A percentile compares a stretch with the other conserved stretches of the same genome.
Conservation (phyloP, 148 eudicot genomes). For the Heliamphora exappendiculata region DNA sequence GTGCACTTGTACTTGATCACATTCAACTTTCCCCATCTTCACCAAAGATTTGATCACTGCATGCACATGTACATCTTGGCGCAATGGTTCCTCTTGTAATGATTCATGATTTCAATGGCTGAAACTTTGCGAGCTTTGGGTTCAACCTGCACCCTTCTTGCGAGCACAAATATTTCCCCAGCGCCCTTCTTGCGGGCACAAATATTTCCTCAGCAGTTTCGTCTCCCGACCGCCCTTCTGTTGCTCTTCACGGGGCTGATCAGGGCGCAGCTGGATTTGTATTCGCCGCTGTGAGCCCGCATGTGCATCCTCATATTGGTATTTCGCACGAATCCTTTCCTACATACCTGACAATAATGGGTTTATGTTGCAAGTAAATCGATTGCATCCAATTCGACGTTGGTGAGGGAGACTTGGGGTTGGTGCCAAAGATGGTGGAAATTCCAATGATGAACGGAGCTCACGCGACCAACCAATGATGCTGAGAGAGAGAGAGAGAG, state of each 20-base stretch:
- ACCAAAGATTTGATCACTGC: slow-evolving; percentile 22
- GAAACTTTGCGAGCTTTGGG: slow-evolving; percentile 63
- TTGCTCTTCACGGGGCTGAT: slow-evolving; percentile 47
- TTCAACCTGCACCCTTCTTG: slow-evolving; percentile 87
- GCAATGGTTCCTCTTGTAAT: slow-evolving; percentile 88
- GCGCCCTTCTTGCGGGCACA: too few species aligned
- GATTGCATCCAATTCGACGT: slow-evolving; percentile 39
- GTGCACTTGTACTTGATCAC: background rate
- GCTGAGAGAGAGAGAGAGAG: too few species aligned
- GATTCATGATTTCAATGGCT: slow-evolving; percentile 91
- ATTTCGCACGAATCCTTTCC: slow-evolving; percentile 81
- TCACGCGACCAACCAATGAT: too few species aligned
- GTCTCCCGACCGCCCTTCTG: background rate
- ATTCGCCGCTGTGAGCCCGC: slow-evolving; percentile 92
- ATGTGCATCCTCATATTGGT: slow-evolving; percentile 93
- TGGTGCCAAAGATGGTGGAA: too few species aligned
- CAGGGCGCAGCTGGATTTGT: slow-evolving; percentile 65
- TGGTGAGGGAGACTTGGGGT: too few species aligned
- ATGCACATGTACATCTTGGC: slow-evolving; percentile 84
- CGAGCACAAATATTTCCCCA: slow-evolving; percentile 88
- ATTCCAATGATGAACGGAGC: too few species aligned
- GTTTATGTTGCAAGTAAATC: slow-evolving; percentile 73
- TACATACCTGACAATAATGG: slow-evolving; percentile 74
- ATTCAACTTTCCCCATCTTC: slow-evolving; percentile 1
- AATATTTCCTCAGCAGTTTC: slow-evolving; percentile 35